A percentile compares a stretch with the other conserved stretches of the same genome.
Conservation (phyloP, 2,329 filamentous ascomycete species). For the Drechslerella coelobrocha region DNA sequence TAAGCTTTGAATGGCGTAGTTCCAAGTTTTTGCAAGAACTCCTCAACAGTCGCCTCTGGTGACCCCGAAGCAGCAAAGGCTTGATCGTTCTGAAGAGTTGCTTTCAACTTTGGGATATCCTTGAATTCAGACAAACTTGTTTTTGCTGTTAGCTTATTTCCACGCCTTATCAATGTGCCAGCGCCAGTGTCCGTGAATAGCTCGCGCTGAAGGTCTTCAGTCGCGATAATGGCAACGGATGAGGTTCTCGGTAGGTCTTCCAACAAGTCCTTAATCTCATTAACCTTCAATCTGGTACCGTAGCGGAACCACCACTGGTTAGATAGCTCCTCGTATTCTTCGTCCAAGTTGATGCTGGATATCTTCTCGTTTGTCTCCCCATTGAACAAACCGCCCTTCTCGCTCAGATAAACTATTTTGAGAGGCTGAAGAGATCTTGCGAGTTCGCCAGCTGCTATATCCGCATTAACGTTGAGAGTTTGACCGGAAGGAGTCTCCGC, state of each 20-base stretch:
- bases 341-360: slow-evolving; percentile 94
- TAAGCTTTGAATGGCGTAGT: slow-evolving; percentile 86
- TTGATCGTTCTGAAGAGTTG: slow-evolving; percentile 77
- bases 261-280: slow-evolving; percentile 92
- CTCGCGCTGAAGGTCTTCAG: slow-evolving; percentile 93
- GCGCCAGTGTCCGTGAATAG: slow-evolving; percentile 95
- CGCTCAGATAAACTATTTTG: slow-evolving; percentile 98
- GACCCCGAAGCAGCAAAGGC: slow-evolving; percentile 69
- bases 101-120: slow-evolving; percentile 78
- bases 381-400: slow-evolving; percentile 95
- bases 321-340: slow-evolving; percentile 94
- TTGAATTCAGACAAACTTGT: slow-evolving; percentile 75
- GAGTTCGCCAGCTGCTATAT: slow-evolving; percentile 92
- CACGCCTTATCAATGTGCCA: slow-evolving; percentile 87
- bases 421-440: slow-evolving; percentile 86
- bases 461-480: slow-evolving; percentile 95
- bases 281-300: slow-evolving; percentile 94
- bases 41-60: slow-evolving; percentile 78
- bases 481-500: slow-evolving; percentile 90
- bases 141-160: slow-evolving; percentile 83
- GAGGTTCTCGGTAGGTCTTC: slow-evolving; percentile 88
- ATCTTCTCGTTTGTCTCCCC: slow-evolving; percentile 94
- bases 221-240: slow-evolving; percentile 96
- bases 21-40: slow-evolving; percentile 80
- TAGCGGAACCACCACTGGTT: slow-evolving; percentile 92